phyloP scores from a whole-genome alignment of 192 early-diverging fungal species.

The Entomortierella lignicola region DNA sequence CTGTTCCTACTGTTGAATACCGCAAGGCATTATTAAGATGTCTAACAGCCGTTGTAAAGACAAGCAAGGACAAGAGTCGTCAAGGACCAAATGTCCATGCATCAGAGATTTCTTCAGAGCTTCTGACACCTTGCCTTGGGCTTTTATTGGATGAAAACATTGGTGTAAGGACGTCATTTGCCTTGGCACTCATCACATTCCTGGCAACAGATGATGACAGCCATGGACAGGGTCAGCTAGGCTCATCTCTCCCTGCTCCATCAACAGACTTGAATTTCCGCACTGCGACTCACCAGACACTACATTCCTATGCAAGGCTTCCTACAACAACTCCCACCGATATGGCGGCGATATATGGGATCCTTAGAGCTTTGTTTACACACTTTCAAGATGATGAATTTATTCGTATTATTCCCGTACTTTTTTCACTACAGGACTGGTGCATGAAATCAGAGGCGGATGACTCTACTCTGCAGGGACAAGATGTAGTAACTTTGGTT shows the following conservation, averaged over 20 bases:
- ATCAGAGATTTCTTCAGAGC: slow-evolving; percentile 43
- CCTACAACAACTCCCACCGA: slow-evolving; percentile 30
- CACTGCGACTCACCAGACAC: slow-evolving; percentile 24
- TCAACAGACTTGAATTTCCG: slow-evolving; percentile 47
- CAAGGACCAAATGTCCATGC: slow-evolving; percentile 28
- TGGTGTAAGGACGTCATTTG: slow-evolving; percentile 54
- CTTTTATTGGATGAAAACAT: slow-evolving; percentile 48
- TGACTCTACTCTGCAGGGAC: background rate
- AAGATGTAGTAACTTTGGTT: background rate
- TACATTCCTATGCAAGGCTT: slow-evolving; percentile 36
- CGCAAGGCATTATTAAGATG: slow-evolving; percentile 60
- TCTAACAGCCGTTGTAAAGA: slow-evolving; percentile 55
- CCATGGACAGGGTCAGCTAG: background rate
- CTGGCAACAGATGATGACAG: slow-evolving; percentile 51
- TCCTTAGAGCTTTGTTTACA: slow-evolving; percentile 35
- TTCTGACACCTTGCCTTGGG: slow-evolving; percentile 51
- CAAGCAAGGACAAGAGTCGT: slow-evolving; percentile 49
- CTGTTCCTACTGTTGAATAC: slow-evolving; percentile 53
- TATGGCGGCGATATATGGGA: slow-evolving; percentile 32
- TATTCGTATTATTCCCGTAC: slow-evolving; percentile 36
- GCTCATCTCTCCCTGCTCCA: slow-evolving; percentile 4
- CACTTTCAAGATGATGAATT: slow-evolving; percentile 53
- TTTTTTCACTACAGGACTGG: slow-evolving; percentile 51
- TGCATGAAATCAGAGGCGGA: slow-evolving; percentile 16
- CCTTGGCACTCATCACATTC: slow-evolving; percentile 56